These are phyloP conservation scores for Lolium perenne DNA, from an alignment of 176 grass and related monocot species.

Conservation along the genomic window DNA sequence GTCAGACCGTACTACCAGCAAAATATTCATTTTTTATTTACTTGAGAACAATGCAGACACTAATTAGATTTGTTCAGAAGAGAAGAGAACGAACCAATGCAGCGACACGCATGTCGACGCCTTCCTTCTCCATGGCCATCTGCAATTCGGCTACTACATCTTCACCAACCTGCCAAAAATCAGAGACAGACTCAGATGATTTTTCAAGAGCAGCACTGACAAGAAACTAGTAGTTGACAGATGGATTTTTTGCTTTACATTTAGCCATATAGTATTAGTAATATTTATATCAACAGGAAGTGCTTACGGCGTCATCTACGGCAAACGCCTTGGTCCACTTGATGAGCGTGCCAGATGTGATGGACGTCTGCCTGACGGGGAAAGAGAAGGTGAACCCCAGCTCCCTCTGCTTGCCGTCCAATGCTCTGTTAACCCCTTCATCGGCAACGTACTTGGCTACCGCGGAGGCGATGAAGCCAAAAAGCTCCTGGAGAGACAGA, in stretches of 20 bases:
- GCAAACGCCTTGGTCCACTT: slow-evolving; percentile 96
- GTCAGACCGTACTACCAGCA: background rate
- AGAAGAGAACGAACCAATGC: slow-evolving; percentile 60
- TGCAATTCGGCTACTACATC: slow-evolving; percentile 77
- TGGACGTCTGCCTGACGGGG: slow-evolving; percentile 77
- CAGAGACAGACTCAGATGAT: background rate
- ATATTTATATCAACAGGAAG: background rate
- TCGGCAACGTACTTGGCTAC: slow-evolving; percentile 48
- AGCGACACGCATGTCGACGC: slow-evolving; percentile 67
- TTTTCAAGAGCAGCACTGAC: background rate
- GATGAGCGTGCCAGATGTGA: slow-evolving; percentile 76
- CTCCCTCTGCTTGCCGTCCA: slow-evolving; percentile 54
- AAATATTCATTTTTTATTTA: background rate
- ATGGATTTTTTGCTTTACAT: background rate
- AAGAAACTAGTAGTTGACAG: background rate
- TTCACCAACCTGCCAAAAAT: slow-evolving; percentile 57
- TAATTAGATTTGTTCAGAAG: background rate
- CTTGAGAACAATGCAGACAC: background rate
- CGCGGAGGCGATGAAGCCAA: slow-evolving; percentile 74
- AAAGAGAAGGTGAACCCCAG: slow-evolving; percentile 95
- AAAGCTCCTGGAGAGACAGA: slow-evolving; percentile 58
- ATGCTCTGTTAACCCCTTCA: slow-evolving; percentile 21
- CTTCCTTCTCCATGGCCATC: slow-evolving; percentile 69
- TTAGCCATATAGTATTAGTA: too few relatives aligned
- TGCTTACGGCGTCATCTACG: slow-evolving; percentile 54